Conservation (phyloP, 371 early-diverging fungal genomes). For the Choanephora cucurbitarum region DNA sequence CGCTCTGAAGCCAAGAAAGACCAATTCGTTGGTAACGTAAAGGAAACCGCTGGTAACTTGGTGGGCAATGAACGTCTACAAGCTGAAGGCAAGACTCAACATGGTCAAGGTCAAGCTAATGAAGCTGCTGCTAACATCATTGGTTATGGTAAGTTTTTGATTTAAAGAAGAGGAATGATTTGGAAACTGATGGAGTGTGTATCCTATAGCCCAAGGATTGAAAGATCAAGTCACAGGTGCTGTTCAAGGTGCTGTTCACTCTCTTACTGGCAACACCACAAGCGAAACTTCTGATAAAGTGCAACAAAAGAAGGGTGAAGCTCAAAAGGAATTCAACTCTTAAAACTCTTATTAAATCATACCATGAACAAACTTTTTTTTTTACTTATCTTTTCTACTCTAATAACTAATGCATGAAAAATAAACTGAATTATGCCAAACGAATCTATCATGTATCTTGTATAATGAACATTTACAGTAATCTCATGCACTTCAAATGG, state of each 20-base stretch:
- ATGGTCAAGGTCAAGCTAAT: constrained; percentile 29
- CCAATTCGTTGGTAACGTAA: constrained; percentile 38
- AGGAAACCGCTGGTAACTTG: constrained; percentile 38
- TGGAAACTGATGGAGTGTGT: no score
- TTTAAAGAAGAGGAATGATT: no score
- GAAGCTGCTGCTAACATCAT: constrained; percentile 17
- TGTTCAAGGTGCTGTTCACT: constrained; percentile 11
- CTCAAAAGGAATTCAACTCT: constrained; percentile 12
- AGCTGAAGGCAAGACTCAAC: constrained; percentile 38
- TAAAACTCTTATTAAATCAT: not conserved
- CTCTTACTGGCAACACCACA: constrained; percentile 11
- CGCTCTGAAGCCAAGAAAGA: constrained; percentile 27
- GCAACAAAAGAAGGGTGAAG: constrained; percentile 8
- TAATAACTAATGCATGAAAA: no score
- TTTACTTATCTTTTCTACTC: no score
- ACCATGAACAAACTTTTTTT: not conserved
- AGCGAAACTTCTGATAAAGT: constrained; percentile 4
- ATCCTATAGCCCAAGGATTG: constrained; percentile 1
- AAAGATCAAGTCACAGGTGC: constrained; percentile 17
- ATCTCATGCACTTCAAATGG: no score
- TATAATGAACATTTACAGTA: no score
- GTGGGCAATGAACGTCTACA: constrained; percentile 35
- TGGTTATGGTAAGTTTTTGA: constrained; percentile 5
- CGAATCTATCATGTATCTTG: no score
- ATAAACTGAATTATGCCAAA: no score